Base-by-base conservation (phyloP, 2,329 filamentous ascomycete species). In the Colletotrichum sp. region DNA sequence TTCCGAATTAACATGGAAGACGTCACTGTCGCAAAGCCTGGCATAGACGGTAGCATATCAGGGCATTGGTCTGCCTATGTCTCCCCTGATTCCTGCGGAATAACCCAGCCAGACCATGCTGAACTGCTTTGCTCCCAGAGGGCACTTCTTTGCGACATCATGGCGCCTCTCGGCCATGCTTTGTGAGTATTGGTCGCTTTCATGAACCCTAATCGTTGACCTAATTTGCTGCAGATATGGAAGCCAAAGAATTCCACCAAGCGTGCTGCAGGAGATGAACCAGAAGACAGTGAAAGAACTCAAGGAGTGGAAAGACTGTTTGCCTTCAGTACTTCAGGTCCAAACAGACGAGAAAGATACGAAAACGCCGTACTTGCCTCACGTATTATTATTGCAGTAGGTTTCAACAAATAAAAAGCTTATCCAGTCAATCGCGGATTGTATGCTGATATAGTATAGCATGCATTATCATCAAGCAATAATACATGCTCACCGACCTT, bases 211-310 rank as follows among this genome's bases (percentile, higher is more conserved):
- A 3, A 18, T 30, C 1, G 15, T 30, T 32, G 7, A n/a, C 59
- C 18, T 28, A 61, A 26, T n/a, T 9, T 24, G 9, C 28, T n/a
- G 28, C 28, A 80, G 79, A 18, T 79, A 80, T n/a, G 79, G 78
- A 48, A 79, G 74, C 52, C 59, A 69, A 9, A 78, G 39, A 13
- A 75, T 79, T 13, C 59, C 59, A 16, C 28, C 59, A 5, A 4
- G 7, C 16, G 61, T 69, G 5, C 67, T 79, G 2, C 78, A 79
- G 24, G 76, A 78, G 30, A 72, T 80, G 61, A 79, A 79, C 34
- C 77, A 74, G 7, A 73, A 68, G 28, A 61, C 59, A 26, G 59
- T 61, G 6, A 32, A 34, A 21, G 72, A 74, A 21, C 77, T 80
- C 1, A 67, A 78, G 7, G 76, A 78, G n/a, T 80, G 79, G 79